Evolutionary conservation across 441 rosid genomes (phyloP).

Genomic region (Populus hybrid): DNA sequence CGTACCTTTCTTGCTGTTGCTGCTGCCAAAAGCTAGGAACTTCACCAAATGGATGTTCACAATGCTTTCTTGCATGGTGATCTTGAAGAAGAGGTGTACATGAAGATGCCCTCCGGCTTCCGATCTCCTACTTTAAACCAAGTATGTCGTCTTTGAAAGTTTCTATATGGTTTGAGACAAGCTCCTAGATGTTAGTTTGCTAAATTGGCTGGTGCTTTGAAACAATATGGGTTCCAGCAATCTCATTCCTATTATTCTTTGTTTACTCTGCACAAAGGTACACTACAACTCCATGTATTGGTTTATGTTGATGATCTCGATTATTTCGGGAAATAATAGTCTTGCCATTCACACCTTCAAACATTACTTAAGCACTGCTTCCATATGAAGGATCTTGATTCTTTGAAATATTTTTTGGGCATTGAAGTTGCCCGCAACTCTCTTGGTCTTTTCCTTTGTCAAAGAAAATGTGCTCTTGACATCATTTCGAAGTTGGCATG

Average conservation of each 20-base stretch:
- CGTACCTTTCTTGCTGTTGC: neutral
- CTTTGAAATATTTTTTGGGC: too few species aligned
- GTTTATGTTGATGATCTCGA: slow-evolving; percentile 16
- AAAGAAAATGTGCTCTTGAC: slow-evolving; percentile 11
- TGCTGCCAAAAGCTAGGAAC: neutral
- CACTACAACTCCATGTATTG: neutral
- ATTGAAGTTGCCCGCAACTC: neutral
- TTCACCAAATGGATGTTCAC: neutral
- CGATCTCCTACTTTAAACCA: too few species aligned
- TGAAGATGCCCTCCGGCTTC: neutral
- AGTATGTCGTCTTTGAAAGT: too few species aligned
- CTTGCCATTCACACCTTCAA: neutral
- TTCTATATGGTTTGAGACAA: too few species aligned
- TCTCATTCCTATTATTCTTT: neutral
- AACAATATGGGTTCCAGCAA: too few species aligned
- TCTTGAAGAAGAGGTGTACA: neutral
- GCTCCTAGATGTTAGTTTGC: too few species aligned
- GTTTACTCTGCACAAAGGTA: neutral
- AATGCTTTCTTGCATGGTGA: neutral
- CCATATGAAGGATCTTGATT: too few species aligned
- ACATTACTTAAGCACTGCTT: too few species aligned
- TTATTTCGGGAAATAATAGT: neutral
- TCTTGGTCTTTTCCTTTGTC: slow-evolving; percentile 2
- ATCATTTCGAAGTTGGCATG: neutral
- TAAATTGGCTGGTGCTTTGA: too few species aligned